Conservation (phyloP, 306 rosid species). For the Echinosophora koreensis region DNA sequence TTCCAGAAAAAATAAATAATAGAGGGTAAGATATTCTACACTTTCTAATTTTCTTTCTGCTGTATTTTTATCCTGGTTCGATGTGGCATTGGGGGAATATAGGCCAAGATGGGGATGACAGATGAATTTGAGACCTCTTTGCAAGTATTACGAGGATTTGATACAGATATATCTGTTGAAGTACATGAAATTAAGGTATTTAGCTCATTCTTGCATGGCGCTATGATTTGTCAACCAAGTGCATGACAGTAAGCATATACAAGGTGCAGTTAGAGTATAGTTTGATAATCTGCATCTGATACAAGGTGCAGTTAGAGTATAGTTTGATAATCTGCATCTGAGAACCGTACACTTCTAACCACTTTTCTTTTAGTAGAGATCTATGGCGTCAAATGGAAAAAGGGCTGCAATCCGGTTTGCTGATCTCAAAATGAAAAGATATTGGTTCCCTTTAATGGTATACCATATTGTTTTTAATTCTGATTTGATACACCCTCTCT, state of each 20-base stretch:
- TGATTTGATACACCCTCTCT: slow-evolving; percentile 25
- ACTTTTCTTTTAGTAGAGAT: slow-evolving; percentile 56
- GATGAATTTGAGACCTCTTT: slow-evolving; percentile 88
- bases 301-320: slow-evolving; percentile 23
- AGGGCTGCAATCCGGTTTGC: slow-evolving; percentile 70
- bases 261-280: slow-evolving; percentile 24
- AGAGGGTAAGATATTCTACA: slow-evolving; percentile 5
- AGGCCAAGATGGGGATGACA: slow-evolving; percentile 94
- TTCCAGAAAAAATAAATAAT: not conserved
- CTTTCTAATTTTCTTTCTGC: slow-evolving; percentile 30
- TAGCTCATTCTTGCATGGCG: slow-evolving; percentile 14
- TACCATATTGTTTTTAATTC: slow-evolving; percentile 9
- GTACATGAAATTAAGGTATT: slow-evolving; percentile 86
- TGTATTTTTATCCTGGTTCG: slow-evolving; percentile 13
- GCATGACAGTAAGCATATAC: slow-evolving; percentile 25
- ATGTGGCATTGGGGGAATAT: slow-evolving; percentile 35
- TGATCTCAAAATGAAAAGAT: slow-evolving; percentile 83
- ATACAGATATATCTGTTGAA: slow-evolving; percentile 82
- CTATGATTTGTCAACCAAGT: slow-evolving; percentile 10
- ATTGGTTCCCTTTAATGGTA: slow-evolving; percentile 89
- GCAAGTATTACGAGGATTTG: slow-evolving; percentile 88
- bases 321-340: slow-evolving; percentile 5
- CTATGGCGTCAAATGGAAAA: slow-evolving; percentile 67
- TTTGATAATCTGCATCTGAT: slow-evolving; percentile 7
- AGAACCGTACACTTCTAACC: slow-evolving; percentile 38